Conservation (phyloP, 129 eudicot species). For the Escallonia herrerae region DNA sequence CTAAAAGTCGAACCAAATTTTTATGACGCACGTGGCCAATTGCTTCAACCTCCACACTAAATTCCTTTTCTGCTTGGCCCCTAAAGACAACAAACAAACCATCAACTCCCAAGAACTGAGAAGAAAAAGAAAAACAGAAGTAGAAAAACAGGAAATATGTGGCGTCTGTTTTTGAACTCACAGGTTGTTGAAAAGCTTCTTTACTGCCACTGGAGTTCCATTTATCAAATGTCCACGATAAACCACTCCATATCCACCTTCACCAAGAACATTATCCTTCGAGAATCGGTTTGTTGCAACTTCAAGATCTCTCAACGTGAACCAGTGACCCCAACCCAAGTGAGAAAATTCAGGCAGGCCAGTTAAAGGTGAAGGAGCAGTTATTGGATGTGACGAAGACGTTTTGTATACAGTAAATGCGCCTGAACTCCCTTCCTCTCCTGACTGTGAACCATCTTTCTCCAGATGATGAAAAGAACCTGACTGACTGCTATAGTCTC, state of each 20-base stretch:
- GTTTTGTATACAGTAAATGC: constrained; percentile 40
- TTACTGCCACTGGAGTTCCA: constrained; percentile 74
- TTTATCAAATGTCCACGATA: constrained; percentile 59
- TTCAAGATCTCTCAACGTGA: constrained; percentile 76
- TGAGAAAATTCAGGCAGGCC: constrained; percentile 90
- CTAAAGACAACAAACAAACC: constrained; percentile 18
- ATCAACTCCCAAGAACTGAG: constrained; percentile 8
- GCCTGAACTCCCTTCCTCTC: constrained; percentile 75
- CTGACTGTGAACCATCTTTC: constrained; percentile 53
- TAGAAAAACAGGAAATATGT: too few species aligned
- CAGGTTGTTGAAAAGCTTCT: constrained; percentile 82
- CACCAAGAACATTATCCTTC: constrained; percentile 75
- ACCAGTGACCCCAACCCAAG: constrained; percentile 96
- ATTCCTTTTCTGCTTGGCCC: constrained; percentile 93
- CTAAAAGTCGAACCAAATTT: constrained; percentile 78
- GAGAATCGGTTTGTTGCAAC: constrained; percentile 70
- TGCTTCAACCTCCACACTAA: constrained; percentile 85
- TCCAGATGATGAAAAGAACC: constrained; percentile 63
- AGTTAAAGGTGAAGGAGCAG: constrained; percentile 72
- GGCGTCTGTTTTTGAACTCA: constrained; percentile 23
- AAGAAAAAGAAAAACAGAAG: background rate
- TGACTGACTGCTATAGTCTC: constrained; percentile 56
- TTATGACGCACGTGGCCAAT: constrained; percentile 90
- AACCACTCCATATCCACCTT: constrained; percentile 88
- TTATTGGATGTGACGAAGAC: constrained; percentile 57